phyloP scores from a whole-genome alignment of 768 basidiomycete species.

The Tremella yokohamensis region DNA sequence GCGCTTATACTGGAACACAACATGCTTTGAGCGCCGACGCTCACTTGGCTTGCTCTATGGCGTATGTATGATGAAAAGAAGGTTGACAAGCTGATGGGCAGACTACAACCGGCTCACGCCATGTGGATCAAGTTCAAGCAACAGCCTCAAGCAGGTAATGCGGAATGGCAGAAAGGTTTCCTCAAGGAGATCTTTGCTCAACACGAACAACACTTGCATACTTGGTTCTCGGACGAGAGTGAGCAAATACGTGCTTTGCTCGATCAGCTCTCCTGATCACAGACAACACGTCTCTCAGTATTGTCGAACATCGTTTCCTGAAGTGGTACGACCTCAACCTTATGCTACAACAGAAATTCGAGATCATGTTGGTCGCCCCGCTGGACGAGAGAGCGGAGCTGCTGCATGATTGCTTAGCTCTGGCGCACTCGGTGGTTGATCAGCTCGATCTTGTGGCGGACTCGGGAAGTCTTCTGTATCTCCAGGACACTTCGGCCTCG shows the following conservation, averaged over 20 bases:
- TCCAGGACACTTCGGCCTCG: slow-evolving; percentile 2
- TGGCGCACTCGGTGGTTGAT: not conserved
- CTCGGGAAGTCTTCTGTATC: not conserved
- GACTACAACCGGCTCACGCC: not conserved
- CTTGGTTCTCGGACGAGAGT: slow-evolving; percentile 1
- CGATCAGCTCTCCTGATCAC: not conserved
- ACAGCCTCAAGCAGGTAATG: not conserved
- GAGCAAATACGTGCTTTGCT: not conserved
- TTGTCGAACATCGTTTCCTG: not conserved
- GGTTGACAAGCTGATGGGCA: not conserved
- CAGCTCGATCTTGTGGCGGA: not conserved
- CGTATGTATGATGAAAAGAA: not conserved
- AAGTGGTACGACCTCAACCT: slow-evolving; percentile 5
- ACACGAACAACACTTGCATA: not conserved
- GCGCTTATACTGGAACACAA: slow-evolving; percentile 8
- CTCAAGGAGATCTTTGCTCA: slow-evolving; percentile 1
- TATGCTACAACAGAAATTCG: not conserved
- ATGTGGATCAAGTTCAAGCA: slow-evolving; percentile 5
- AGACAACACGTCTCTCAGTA: not conserved
- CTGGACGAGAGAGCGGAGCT: not conserved
- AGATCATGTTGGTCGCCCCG: not conserved
- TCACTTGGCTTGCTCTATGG: slow-evolving; percentile 8
- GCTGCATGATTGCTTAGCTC: not conserved
- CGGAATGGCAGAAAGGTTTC: not conserved
- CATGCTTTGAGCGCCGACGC: slow-evolving; percentile 1